Percentiles rank a stretch among this genome's conserved stretches.
phyloP scores from a whole-genome alignment of 2,329 filamentous ascomycete genomes.

The Clarireedia sp. region DNA sequence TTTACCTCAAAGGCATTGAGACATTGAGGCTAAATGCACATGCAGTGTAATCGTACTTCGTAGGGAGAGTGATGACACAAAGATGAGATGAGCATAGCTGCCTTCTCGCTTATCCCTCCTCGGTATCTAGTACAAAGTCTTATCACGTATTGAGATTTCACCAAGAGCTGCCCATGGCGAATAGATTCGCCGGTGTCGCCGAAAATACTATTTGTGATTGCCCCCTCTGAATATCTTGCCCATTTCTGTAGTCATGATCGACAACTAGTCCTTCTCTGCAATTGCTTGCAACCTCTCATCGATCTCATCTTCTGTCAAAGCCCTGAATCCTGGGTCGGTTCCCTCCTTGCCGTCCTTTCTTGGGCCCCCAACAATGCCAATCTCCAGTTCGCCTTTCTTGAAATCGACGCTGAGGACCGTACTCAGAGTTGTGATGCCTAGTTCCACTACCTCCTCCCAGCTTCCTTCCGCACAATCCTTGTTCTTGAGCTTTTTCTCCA shows the following conservation, averaged over 20 bases:
- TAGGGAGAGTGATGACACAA: constrained; percentile 17
- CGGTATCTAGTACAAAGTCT: constrained; percentile 19
- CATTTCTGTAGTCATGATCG: constrained; percentile 5
- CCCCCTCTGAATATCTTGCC: constrained; percentile 18
- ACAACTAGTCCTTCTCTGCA: constrained; percentile 85
- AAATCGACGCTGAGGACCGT: constrained; percentile 98
- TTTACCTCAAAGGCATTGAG: not conserved
- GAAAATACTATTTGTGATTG: constrained; percentile 16
- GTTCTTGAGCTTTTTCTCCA: constrained; percentile 99
- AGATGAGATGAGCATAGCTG: constrained; percentile 19
- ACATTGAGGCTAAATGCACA: constrained; percentile 5
- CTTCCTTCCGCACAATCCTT: constrained; percentile 86
- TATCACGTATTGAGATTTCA: constrained; percentile 6
- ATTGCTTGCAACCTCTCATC: constrained; percentile 97
- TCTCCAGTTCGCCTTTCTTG: constrained; percentile 98
- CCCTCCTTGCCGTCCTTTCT: constrained; percentile 75
- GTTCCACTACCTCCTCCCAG: constrained; percentile 97
- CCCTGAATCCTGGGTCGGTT: constrained; percentile 71
- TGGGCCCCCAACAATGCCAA: constrained; percentile 91
- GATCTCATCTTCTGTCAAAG: constrained; percentile 93
- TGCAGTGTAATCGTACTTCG: not conserved
- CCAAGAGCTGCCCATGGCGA: constrained; percentile 2
- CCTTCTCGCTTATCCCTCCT: constrained; percentile 15
- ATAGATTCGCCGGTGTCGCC: constrained; percentile 18
- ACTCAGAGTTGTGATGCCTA: constrained; percentile 91